A percentile compares a stretch with the other conserved stretches of the same genome.
Evolutionary conservation across 2,329 filamentous ascomycete species (phyloP).

Genomic region (Periconia digitata): DNA sequence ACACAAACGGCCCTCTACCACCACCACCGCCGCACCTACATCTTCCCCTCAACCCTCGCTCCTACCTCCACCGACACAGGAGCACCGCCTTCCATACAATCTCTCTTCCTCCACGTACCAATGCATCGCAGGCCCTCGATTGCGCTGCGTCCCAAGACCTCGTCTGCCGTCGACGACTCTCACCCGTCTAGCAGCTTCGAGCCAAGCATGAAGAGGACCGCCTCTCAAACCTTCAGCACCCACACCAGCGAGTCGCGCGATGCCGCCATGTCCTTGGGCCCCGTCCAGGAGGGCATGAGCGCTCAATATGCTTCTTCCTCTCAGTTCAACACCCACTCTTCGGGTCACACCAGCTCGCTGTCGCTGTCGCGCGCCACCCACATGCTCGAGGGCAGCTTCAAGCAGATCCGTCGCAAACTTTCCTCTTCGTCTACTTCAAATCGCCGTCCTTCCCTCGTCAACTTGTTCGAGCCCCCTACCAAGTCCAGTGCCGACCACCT

Average conservation of each 20-base stretch:
- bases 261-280: slow-evolving; percentile 23
- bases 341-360: slow-evolving; percentile 22
- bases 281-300: slow-evolving; percentile 30
- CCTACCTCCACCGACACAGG: not conserved
- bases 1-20: not conserved
- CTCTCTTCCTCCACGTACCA: slow-evolving; percentile 10
- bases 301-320: slow-evolving; percentile 4
- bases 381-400: slow-evolving; percentile 30
- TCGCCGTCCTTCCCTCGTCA: slow-evolving; percentile 33
- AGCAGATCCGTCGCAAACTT: slow-evolving; percentile 37
- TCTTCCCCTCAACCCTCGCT: not conserved
- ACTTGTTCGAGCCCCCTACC: slow-evolving; percentile 24
- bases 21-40: not conserved
- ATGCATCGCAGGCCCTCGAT: slow-evolving; percentile 41
- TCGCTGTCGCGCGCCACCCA: slow-evolving; percentile 35
- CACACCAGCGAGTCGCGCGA: slow-evolving; percentile 27
- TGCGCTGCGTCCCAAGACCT: slow-evolving; percentile 43
- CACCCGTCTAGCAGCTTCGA: slow-evolving; percentile 13
- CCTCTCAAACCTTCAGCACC: slow-evolving; percentile 40
- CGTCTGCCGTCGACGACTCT: slow-evolving; percentile 48
- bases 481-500: slow-evolving; percentile 25
- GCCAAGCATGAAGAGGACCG: slow-evolving; percentile 40
- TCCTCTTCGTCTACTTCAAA: slow-evolving; percentile 34
- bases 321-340: slow-evolving; percentile 6
- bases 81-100: not conserved